Evolutionary conservation across 495 filamentous ascomycete genomes (phyloP).

Genomic region (Symbiotaphrina buchneri): DNA sequence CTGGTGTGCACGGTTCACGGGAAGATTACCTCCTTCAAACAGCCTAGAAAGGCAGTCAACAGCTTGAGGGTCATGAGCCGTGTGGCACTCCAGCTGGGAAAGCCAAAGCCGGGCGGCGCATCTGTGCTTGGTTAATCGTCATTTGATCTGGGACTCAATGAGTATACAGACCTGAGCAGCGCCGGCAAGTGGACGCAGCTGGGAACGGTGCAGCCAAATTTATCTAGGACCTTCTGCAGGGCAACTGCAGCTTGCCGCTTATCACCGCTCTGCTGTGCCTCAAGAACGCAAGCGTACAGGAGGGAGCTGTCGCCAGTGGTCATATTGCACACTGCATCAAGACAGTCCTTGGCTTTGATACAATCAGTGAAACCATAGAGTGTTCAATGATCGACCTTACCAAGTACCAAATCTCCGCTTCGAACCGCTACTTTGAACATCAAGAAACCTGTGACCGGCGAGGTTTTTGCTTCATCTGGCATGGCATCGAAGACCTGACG

Average conservation of each 20-base stretch:
- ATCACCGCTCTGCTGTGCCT: conserved; percentile 44
- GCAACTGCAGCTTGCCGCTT: conserved; percentile 29
- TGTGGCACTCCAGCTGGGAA: conserved; percentile 22
- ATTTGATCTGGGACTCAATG: background rate
- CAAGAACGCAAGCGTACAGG: conserved; percentile 54
- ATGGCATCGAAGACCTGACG: conserved; percentile 32
- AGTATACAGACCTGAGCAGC: conserved; percentile 17
- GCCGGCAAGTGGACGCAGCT: conserved; percentile 40
- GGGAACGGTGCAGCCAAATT: conserved; percentile 23
- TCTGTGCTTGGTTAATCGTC: conserved; percentile 6
- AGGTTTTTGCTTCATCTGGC: conserved; percentile 27
- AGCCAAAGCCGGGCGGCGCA: conserved; percentile 36
- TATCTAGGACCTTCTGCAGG: conserved; percentile 33
- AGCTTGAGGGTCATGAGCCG: conserved; percentile 8
- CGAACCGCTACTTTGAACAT: conserved; percentile 53
- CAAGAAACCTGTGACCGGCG: conserved; percentile 44
- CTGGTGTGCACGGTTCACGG: no score
- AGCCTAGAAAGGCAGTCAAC: conserved; percentile 31
- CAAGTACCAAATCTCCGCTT: conserved; percentile 27
- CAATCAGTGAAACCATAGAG: background rate
- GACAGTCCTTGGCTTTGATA: conserved; percentile 24
- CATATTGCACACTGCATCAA: conserved; percentile 24
- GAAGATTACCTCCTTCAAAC: conserved; percentile 35
- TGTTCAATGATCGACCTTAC: conserved; percentile 10
- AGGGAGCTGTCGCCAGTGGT: conserved; percentile 28